Conservation (phyloP, 2,329 filamentous ascomycete genomes). For the Xenoacremonium recifei region DNA sequence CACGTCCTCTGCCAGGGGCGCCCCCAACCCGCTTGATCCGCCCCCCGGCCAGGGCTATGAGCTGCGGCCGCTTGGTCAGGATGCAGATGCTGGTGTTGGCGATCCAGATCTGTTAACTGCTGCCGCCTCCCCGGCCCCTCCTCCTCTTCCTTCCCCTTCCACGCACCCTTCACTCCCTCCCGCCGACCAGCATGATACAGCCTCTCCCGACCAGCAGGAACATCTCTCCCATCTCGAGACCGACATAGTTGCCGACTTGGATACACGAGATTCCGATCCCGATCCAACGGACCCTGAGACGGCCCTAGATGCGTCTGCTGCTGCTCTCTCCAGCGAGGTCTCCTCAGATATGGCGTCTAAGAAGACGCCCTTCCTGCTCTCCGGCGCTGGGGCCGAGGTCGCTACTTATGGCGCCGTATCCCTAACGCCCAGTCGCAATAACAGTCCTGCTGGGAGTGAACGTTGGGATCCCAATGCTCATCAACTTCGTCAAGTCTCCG, state of each 20-base stretch:
- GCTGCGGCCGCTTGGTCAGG: slow-evolving; percentile 21
- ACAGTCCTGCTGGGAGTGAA: slow-evolving; percentile 35
- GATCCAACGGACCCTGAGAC: slow-evolving; percentile 6
- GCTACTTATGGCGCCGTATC: slow-evolving; percentile 40
- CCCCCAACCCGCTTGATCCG: slow-evolving; percentile 14
- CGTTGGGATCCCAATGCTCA: slow-evolving; percentile 29
- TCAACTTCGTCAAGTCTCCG: slow-evolving; percentile 33
- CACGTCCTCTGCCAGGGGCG: too few relatives aligned
- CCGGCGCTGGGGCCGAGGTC: slow-evolving; percentile 26
- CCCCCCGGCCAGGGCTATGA: slow-evolving; percentile 23
- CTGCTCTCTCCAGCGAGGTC: slow-evolving; percentile 12
- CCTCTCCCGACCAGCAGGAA: slow-evolving; percentile 1
- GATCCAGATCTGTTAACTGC: slow-evolving; percentile 25
- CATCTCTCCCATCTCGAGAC: too few relatives aligned
- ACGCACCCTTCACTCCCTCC: slow-evolving; percentile 1
- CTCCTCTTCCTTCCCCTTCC: slow-evolving; percentile 9
- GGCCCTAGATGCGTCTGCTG: slow-evolving; percentile 27
- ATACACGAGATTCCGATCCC: slow-evolving; percentile 4
- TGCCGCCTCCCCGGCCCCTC: slow-evolving; percentile 12
- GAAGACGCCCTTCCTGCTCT: slow-evolving; percentile 36
- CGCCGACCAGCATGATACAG: slow-evolving; percentile 6
- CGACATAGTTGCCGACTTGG: too few relatives aligned
- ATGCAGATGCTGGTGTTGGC: slow-evolving; percentile 20
- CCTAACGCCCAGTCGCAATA: slow-evolving; percentile 33
- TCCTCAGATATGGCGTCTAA: slow-evolving; percentile 33